phyloP scores from a whole-genome alignment of 805 yeast genomes.

The Candida gorgasii region DNA sequence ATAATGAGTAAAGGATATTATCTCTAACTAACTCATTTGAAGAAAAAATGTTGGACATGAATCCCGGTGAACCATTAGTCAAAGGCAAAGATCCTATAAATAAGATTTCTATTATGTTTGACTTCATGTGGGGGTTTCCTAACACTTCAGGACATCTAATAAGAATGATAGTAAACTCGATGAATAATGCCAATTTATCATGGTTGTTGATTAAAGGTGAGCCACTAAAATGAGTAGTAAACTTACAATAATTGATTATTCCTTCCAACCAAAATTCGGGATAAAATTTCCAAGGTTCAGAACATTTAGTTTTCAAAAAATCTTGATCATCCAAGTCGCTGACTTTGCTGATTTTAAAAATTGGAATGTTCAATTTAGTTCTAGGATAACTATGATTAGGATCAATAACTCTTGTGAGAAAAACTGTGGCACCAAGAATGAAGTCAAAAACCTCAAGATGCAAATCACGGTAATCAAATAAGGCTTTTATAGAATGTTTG shows the following conservation, averaged over 20 bases:
- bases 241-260: constrained; percentile 67
- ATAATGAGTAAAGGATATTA: constrained; percentile 75
- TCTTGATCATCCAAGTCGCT: constrained; percentile 78
- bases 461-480: constrained; percentile 55
- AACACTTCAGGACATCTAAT: constrained; percentile 82
- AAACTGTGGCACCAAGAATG: constrained; percentile 71
- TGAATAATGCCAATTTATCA: constrained; percentile 54
- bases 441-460: constrained; percentile 76
- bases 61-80: constrained; percentile 65
- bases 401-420: constrained; percentile 70
- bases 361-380: constrained; percentile 49
- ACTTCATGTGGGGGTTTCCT: constrained; percentile 91
- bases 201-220: constrained; percentile 58
- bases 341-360: constrained; percentile 57
- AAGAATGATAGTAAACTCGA: constrained; percentile 72
- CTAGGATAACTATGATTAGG: constrained; percentile 67
- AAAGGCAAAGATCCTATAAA: constrained; percentile 69
- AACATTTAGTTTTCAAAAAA: constrained; percentile 62
- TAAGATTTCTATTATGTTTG: constrained; percentile 76
- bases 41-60: constrained; percentile 65
- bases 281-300: constrained; percentile 73
- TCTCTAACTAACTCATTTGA: constrained; percentile 60
- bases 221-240: constrained; percentile 54
- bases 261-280: constrained; percentile 91
- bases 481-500: constrained; percentile 61